phyloP scores from a whole-genome alignment of 805 yeast genomes.

The Pichia eremophila region DNA sequence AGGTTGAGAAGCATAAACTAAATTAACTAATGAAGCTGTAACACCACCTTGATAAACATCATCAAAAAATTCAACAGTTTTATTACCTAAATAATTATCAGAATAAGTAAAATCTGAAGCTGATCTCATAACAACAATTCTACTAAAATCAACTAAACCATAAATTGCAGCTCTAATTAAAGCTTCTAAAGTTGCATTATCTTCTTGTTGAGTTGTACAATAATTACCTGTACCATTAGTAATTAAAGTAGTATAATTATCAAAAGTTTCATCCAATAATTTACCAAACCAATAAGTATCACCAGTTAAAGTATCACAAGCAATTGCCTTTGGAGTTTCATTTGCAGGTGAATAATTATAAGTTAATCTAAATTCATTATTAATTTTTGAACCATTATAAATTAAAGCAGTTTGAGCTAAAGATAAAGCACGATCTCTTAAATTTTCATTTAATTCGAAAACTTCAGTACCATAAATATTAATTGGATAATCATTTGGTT shows the following conservation, averaged over 20 bases:
- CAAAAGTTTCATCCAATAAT: constrained; percentile 40
- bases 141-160: constrained; percentile 47
- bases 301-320: constrained; percentile 52
- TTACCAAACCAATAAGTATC: constrained; percentile 54
- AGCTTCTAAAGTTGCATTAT: constrained; percentile 55
- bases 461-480: constrained; percentile 57
- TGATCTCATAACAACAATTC: constrained; percentile 53
- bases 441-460: constrained; percentile 48
- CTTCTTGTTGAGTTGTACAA: constrained; percentile 60
- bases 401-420: constrained; percentile 39
- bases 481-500: constrained; percentile 41
- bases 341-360: constrained; percentile 45
- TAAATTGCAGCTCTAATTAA: constrained; percentile 42
- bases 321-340: constrained; percentile 35
- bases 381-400: constrained; percentile 36
- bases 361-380: constrained; percentile 36
- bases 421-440: constrained; percentile 48
- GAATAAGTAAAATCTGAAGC: constrained; percentile 51
- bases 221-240: constrained; percentile 52
- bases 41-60: constrained; percentile 43
- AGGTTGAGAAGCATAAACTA: constrained; percentile 45
- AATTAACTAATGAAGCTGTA: constrained; percentile 38
- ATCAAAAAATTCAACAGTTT: constrained; percentile 42
- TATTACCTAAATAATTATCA: constrained; percentile 23
- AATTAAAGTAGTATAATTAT: constrained; percentile 36